Evolutionary conservation across 768 basidiomycete species (phyloP).

Genomic region (Xerocomellus amylosporus): DNA sequence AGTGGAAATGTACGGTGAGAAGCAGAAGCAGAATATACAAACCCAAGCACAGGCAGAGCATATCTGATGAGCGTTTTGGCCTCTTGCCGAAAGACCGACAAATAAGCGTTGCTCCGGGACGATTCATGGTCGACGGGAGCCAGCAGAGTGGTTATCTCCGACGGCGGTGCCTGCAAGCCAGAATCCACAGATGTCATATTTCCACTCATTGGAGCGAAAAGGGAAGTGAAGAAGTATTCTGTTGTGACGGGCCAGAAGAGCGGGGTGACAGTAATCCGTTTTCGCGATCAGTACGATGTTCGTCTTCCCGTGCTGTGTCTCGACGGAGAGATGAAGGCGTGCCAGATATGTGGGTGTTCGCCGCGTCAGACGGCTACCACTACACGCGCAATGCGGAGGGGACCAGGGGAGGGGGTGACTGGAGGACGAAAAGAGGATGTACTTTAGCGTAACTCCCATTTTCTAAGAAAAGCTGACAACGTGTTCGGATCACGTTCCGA

Average conservation of each 20-base stretch:
- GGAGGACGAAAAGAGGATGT: too few species aligned
- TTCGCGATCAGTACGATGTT: not conserved
- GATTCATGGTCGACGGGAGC: constrained; percentile 34
- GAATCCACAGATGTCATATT: constrained; percentile 1
- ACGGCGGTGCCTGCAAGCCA: constrained; percentile 8
- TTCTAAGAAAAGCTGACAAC: too few species aligned
- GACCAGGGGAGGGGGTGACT: too few species aligned
- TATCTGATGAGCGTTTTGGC: constrained; percentile 53
- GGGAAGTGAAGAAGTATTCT: constrained; percentile 1
- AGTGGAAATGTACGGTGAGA: not conserved
- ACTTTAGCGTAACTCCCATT: too few species aligned
- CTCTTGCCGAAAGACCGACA: constrained; percentile 4
- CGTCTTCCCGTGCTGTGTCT: constrained; percentile 47
- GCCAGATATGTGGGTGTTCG: too few species aligned
- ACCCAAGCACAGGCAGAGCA: constrained; percentile 77
- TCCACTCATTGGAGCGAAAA: not conserved
- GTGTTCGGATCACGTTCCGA: too few species aligned
- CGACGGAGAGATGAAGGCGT: constrained; percentile 43
- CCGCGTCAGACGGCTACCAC: too few species aligned
- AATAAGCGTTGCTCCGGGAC: constrained; percentile 21
- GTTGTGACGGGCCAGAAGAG: not conserved
- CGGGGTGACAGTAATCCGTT: not conserved
- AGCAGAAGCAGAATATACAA: constrained; percentile 23
- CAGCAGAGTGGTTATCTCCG: constrained; percentile 59
- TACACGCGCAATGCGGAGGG: too few species aligned